These are phyloP conservation scores for Lentithecium fluviatile DNA, from an alignment of 495 filamentous ascomycete genomes.

Conservation along the genomic window DNA sequence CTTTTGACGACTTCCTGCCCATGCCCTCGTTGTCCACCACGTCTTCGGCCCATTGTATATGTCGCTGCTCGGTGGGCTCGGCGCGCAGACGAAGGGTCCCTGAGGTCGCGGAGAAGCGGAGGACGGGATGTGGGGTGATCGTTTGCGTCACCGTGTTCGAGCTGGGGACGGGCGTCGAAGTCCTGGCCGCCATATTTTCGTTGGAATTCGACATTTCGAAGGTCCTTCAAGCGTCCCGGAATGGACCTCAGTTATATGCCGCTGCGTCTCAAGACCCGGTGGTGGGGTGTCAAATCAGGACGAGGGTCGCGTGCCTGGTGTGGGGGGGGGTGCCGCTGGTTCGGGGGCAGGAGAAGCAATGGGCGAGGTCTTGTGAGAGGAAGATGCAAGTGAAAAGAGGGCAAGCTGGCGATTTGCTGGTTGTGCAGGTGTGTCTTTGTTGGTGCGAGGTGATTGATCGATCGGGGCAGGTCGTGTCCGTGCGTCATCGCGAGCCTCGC, in stretches of 20 bases:
- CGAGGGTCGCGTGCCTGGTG: slow-evolving; percentile 18
- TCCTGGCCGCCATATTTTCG: slow-evolving; percentile 16
- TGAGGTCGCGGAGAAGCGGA: slow-evolving; percentile 25
- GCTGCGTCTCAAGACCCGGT: too few relatives aligned
- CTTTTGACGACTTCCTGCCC: slow-evolving; percentile 91
- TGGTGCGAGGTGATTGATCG: slow-evolving; percentile 33
- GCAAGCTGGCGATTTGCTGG: slow-evolving; percentile 28
- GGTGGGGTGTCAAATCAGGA: too few relatives aligned
- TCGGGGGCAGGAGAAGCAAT: slow-evolving; percentile 4
- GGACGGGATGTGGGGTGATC: slow-evolving; percentile 22
- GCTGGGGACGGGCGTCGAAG: neutral
- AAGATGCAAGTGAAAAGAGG: slow-evolving; percentile 33
- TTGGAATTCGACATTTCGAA: slow-evolving; percentile 11
- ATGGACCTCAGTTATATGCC: too few relatives aligned
- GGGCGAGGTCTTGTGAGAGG: slow-evolving; percentile 28
- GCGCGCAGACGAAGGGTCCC: slow-evolving; percentile 42
- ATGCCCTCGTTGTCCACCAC: slow-evolving; percentile 96
- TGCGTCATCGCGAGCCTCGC: slow-evolving; percentile 6
- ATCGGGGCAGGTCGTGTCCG: neutral
- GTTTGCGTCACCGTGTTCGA: slow-evolving; percentile 17
- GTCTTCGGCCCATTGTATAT: slow-evolving; percentile 86
- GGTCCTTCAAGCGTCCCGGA: neutral
- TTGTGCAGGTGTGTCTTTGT: slow-evolving; percentile 32
- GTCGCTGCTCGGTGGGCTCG: slow-evolving; percentile 37
- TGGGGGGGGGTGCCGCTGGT: slow-evolving; percentile 11